A percentile compares a stretch with the other conserved stretches of the same genome.
phyloP scores from a whole-genome alignment of 2,329 filamentous ascomycete genomes.

The Delphinella strobiligena region DNA sequence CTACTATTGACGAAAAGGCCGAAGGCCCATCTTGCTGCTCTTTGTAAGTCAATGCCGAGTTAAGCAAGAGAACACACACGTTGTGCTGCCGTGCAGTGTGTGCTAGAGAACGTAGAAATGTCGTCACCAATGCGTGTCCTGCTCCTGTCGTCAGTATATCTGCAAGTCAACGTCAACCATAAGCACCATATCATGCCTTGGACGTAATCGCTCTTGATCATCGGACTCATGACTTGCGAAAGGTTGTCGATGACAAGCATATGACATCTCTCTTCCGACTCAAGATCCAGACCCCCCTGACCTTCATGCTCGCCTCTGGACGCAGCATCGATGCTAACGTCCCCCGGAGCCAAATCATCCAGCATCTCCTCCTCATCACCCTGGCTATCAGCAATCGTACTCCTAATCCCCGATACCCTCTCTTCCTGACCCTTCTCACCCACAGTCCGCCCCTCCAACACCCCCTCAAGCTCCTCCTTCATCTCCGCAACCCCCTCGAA shows the following conservation, averaged over 20 bases:
- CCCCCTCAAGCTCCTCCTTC: slow-evolving; percentile 21
- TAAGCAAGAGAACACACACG: slow-evolving; percentile 30
- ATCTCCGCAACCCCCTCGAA: slow-evolving; percentile 35
- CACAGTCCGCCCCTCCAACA: neutral
- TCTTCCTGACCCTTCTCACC: neutral
- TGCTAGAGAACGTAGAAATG: slow-evolving; percentile 29
- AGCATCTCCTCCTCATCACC: slow-evolving; percentile 29
- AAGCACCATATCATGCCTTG: slow-evolving; percentile 16
- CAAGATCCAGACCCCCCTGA: neutral
- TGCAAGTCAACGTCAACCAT: neutral
- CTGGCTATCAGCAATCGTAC: slow-evolving; percentile 22
- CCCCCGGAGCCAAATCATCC: slow-evolving; percentile 13
- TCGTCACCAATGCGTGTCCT: slow-evolving; percentile 28
- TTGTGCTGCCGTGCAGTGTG: slow-evolving; percentile 25
- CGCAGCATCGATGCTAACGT: too few relatives aligned
- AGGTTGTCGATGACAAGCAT: slow-evolving; percentile 31
- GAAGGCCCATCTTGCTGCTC: slow-evolving; percentile 20
- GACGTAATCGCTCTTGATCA: slow-evolving; percentile 25
- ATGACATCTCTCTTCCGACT: slow-evolving; percentile 7
- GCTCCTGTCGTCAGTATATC: neutral
- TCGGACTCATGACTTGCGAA: slow-evolving; percentile 23
- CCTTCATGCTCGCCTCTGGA: neutral
- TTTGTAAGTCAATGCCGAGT: slow-evolving; percentile 15
- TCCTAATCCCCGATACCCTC: slow-evolving; percentile 3
- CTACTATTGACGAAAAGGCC: slow-evolving; percentile 27